These are phyloP conservation scores for Gigaspora rosea DNA, from an alignment of 192 early-diverging fungal species.

Conservation along the genomic window DNA sequence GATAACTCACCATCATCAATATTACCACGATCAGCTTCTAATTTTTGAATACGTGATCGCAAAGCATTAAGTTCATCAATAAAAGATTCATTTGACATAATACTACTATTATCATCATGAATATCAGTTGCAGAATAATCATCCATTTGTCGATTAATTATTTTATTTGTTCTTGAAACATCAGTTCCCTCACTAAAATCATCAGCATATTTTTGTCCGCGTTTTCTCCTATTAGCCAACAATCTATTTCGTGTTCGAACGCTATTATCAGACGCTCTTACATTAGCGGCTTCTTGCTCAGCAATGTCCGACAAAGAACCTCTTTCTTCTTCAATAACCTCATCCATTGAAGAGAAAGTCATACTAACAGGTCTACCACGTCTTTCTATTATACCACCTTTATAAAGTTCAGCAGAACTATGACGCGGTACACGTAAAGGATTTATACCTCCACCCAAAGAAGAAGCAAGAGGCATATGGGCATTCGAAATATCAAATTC, in stretches of 20 bases:
- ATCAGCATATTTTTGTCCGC: constrained; percentile 4
- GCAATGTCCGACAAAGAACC: constrained; percentile 15
- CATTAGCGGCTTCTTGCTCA: not conserved
- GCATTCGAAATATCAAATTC: constrained; percentile 31
- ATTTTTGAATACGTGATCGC: constrained; percentile 5
- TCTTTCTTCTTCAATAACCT: constrained; percentile 27
- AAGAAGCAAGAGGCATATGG: constrained; percentile 19
- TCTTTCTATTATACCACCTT: not conserved
- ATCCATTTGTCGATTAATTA: constrained; percentile 13
- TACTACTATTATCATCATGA: constrained; percentile 30
- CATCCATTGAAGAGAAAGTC: constrained; percentile 10
- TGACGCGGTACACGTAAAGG: constrained; percentile 3
- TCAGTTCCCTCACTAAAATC: not conserved
- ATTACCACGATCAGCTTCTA: not conserved
- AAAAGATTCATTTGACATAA: constrained; percentile 22
- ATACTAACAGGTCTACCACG: constrained; percentile 16
- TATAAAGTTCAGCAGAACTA: constrained; percentile 24
- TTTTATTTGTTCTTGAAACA: constrained; percentile 11
- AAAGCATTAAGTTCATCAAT: constrained; percentile 24
- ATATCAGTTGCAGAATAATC: constrained; percentile 17
- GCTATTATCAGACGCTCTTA: not conserved
- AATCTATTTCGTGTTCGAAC: not conserved
- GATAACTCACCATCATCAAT: not conserved
- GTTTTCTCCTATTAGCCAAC: constrained; percentile 1
- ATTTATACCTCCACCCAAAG: constrained; percentile 11